Conservation (phyloP, 2,329 filamentous ascomycete genomes). For the Cryphonectria naterciae region DNA sequence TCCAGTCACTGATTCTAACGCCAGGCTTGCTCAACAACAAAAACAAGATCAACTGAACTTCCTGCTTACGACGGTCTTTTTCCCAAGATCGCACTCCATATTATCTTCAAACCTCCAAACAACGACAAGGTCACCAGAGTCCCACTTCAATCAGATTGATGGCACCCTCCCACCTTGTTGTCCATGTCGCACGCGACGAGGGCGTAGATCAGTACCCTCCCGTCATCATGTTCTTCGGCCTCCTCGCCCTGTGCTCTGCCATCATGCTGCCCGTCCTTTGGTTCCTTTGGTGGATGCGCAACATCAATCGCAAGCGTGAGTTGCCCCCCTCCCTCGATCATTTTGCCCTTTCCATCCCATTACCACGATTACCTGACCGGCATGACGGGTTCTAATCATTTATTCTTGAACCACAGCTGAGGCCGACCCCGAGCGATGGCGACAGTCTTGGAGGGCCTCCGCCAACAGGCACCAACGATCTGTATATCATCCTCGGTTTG, state of each 20-base stretch:
- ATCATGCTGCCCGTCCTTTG: conserved; percentile 5
- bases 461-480: neutral
- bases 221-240: conserved; percentile 1
- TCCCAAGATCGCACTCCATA: neutral
- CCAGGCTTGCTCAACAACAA: neutral
- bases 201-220: neutral
- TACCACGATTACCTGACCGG: neutral
- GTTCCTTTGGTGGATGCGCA: conserved; percentile 5
- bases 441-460: neutral
- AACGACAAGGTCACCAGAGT: neutral
- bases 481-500: neutral
- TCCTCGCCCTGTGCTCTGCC: neutral
- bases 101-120: neutral
- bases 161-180: neutral
- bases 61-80: neutral
- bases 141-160: neutral
- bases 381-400: neutral
- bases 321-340: neutral
- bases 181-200: neutral
- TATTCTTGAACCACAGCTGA: neutral
- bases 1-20: neutral
- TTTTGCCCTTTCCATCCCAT: too few relatives aligned
- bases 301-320: conserved; percentile 8
- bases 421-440: neutral
- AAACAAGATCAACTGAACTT: neutral